Percentiles rank a stretch among this genome's conserved stretches.
These are phyloP conservation scores for Diaporthe humulicola DNA, from an alignment of 2,329 filamentous ascomycete genomes.

Conservation along the genomic window DNA sequence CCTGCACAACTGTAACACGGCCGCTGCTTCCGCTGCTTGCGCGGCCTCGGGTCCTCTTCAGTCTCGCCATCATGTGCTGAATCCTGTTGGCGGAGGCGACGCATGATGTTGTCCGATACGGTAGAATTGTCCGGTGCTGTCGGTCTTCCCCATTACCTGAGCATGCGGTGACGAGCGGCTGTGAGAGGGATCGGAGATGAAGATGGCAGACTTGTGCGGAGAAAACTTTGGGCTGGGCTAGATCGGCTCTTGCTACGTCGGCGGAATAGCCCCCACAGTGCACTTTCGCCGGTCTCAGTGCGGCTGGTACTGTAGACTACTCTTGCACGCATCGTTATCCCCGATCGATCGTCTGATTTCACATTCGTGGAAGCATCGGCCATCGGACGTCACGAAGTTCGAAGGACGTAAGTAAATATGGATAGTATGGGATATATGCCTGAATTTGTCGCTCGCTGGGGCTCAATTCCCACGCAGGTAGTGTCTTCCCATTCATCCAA, in stretches of 20 bases:
- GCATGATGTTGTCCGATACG: slow-evolving; percentile 4
- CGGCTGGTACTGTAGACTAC: not conserved
- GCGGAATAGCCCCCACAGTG: not conserved
- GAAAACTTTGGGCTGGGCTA: slow-evolving; percentile 1
- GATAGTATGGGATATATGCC: slow-evolving; percentile 13
- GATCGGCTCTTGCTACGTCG: not conserved
- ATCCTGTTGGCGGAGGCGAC: not conserved
- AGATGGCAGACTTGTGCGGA: not conserved
- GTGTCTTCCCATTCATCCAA: not conserved
- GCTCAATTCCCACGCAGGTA: not conserved
- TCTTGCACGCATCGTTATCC: not conserved
- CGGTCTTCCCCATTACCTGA: not conserved
- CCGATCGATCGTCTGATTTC: not conserved
- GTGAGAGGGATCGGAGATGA: not conserved
- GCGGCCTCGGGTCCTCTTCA: not conserved
- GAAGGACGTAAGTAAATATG: not conserved
- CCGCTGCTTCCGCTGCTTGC: slow-evolving; percentile 17
- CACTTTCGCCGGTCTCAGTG: not conserved
- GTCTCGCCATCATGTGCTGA: not conserved
- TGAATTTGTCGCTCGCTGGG: not conserved
- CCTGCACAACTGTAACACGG: slow-evolving; percentile 10
- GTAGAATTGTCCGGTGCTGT: not conserved
- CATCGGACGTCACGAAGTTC: not conserved
- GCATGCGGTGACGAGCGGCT: not conserved
- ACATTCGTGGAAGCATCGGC: not conserved